These are phyloP conservation scores for Lophiostoma macrostomum DNA, from an alignment of 495 filamentous ascomycete species.

Conservation along the genomic window DNA sequence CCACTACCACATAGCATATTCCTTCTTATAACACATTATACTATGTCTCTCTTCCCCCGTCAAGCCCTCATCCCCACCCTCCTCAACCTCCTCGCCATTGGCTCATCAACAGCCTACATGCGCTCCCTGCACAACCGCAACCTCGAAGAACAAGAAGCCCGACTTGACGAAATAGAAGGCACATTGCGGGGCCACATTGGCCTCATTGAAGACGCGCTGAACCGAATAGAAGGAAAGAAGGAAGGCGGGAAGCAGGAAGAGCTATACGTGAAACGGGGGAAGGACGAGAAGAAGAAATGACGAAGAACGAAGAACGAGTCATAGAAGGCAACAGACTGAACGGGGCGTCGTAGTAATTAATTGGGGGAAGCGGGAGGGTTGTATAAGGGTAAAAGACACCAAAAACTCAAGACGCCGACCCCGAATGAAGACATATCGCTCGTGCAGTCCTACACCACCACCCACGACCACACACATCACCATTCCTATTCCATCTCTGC, in stretches of 20 bases:
- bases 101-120: constrained; percentile 30
- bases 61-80: constrained; percentile 32
- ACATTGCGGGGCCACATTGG: constrained; percentile 50
- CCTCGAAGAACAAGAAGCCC: constrained; percentile 47
- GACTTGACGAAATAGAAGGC: constrained; percentile 49
- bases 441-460: no score
- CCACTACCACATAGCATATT: neutral
- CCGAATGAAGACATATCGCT: no score
- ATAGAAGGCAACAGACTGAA: neutral
- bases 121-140: constrained; percentile 44
- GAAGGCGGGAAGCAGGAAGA: constrained; percentile 25
- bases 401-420: no score
- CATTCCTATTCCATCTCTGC: no score
- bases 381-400: no score
- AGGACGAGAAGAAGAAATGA: constrained; percentile 18
- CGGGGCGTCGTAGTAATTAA: neutral
- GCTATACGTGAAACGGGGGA: constrained; percentile 26
- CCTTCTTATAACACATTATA: neutral
- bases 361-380: neutral
- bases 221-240: constrained; percentile 40
- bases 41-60: constrained; percentile 35
- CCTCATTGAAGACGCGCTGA: constrained; percentile 46
- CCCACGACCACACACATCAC: no score
- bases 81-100: constrained; percentile 41
- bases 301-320: neutral